These are phyloP conservation scores for Russula ochroleuca DNA, from an alignment of 768 basidiomycete genomes.

Conservation along the genomic window DNA sequence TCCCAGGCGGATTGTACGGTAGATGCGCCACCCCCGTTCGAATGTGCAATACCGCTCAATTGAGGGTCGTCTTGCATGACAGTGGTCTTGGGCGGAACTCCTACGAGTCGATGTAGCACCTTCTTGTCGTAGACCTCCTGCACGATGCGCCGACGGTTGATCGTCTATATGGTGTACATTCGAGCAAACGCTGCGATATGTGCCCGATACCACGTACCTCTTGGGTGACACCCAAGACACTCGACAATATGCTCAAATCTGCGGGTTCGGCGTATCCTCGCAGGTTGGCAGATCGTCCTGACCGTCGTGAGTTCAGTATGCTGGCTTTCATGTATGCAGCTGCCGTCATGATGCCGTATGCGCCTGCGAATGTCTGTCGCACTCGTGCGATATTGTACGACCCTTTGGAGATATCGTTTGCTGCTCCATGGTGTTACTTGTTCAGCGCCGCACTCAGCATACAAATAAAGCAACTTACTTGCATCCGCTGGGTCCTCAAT, in stretches of 20 bases:
- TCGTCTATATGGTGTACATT: constrained; percentile 44
- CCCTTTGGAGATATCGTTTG: constrained; percentile 89
- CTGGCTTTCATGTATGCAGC: constrained; percentile 63
- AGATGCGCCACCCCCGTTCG: constrained; percentile 24
- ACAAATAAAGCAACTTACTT: constrained; percentile 47
- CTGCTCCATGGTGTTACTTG: constrained; percentile 38
- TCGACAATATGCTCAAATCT: constrained; percentile 74
- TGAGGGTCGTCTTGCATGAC: constrained; percentile 14
- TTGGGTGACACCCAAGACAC: constrained; percentile 76
- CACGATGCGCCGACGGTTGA: constrained; percentile 67
- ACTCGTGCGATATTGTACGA: constrained; percentile 83
- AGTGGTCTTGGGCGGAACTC: constrained; percentile 34
- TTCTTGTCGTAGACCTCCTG: constrained; percentile 62
- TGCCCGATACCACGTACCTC: constrained; percentile 52
- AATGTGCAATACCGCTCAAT: constrained; percentile 2
- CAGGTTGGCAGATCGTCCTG: constrained; percentile 47
- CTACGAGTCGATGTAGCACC: constrained; percentile 56
- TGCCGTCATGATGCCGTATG: constrained; percentile 69
- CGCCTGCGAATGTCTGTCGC: constrained; percentile 78
- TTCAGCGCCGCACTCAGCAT: constrained; percentile 1
- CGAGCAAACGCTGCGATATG: constrained; percentile 1
- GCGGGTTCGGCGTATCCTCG: constrained; percentile 46
- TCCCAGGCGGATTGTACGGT: constrained; percentile 41
- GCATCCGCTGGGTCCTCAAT: constrained; percentile 94
- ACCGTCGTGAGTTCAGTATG: constrained; percentile 52